Base-by-base conservation (phyloP, 2,329 filamentous ascomycete species). In the Karstenula rhodostoma region DNA sequence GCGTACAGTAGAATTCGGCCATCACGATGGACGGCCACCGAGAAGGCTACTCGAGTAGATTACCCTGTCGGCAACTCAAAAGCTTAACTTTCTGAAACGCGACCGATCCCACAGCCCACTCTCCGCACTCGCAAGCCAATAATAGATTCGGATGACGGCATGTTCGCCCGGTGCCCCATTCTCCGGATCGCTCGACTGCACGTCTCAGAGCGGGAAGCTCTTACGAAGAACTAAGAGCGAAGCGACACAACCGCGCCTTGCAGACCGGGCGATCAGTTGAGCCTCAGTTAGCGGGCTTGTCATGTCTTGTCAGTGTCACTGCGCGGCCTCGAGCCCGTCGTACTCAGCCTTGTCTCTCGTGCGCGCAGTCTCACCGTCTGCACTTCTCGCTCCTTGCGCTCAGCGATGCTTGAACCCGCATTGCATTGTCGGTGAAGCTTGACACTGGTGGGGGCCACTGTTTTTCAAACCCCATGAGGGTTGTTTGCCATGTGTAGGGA, bases 71-170 rank as follows among this genome's bases (percentile, higher is more conserved):
- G 44, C 52, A 55, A 35, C 13, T 29, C 44, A 27, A 50, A 57
- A 49, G 57, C 44, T 54, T 57, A 19, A 47, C 43, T 25, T 47
- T 49, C 54, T 64, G 62, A 64, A 59, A 64, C 59, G n/a, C 17
- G 53, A 48, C 44, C 59, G 33, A 51, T 27, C 42, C 47, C 59
- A 64, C 53, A 59, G 54, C 59, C 29, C 58, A 57, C 56, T 42
- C 56, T 56, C 27, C 57, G 33, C 50, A 25, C 33, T 25, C 42
- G 42, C 37, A 57, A 29, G n/a, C 15, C 19, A 44, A 44, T 55
- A 35, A 47, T 58, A 58, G 56, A 42, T 40, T n/a, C 23, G 48
- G 22, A 44, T 57, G 37, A 44, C 46, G 47, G 37, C 47, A 49
- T 44, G 46, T 43, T 32, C 25, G 32, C 13, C 37, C 37, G 37